These are phyloP conservation scores for Geotrichum candidum DNA, from an alignment of 1,139 yeast species.

Conservation along the genomic window DNA sequence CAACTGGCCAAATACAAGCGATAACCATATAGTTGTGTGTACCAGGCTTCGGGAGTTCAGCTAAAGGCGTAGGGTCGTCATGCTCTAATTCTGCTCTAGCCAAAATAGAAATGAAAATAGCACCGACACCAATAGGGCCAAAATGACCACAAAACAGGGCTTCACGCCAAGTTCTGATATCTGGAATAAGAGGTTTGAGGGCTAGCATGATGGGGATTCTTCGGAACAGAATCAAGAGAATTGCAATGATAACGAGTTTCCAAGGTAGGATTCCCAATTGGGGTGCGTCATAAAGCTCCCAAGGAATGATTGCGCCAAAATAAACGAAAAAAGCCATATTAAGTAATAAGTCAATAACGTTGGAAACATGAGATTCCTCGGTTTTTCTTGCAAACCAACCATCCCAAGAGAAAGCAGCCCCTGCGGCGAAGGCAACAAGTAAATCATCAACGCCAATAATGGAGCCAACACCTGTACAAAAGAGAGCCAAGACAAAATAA, in stretches of 20 bases:
- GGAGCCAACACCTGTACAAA: constrained; percentile 91
- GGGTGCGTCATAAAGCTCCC: constrained; percentile 72
- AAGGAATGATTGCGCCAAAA: constrained; percentile 91
- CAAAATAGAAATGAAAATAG: constrained; percentile 81
- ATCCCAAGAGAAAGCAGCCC: constrained; percentile 95
- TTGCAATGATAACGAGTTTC: constrained; percentile 75
- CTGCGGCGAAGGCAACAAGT: constrained; percentile 90
- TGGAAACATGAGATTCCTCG: constrained; percentile 87
- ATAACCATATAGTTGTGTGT: constrained; percentile 64
- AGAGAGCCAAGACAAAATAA: constrained; percentile 76
- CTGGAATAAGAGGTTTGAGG: constrained; percentile 81
- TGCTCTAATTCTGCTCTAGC: constrained; percentile 76
- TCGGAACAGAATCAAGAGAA: constrained; percentile 77
- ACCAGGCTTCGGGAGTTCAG: constrained; percentile 46
- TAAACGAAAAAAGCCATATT: constrained; percentile 87
- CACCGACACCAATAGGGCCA: constrained; percentile 98
- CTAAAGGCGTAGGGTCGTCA: constrained; percentile 57
- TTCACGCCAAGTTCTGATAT: constrained; percentile 89
- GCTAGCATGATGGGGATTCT: constrained; percentile 82
- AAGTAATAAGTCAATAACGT: constrained; percentile 68
- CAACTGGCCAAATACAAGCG: constrained; percentile 83
- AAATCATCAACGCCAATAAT: constrained; percentile 90
- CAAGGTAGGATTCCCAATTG: constrained; percentile 69
- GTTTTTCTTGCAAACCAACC: constrained; percentile 87
- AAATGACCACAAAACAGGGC: constrained; percentile 95